Evolutionary conservation across 2,329 filamentous ascomycete species (phyloP).

Genomic region (Fusarium armeniacum): DNA sequence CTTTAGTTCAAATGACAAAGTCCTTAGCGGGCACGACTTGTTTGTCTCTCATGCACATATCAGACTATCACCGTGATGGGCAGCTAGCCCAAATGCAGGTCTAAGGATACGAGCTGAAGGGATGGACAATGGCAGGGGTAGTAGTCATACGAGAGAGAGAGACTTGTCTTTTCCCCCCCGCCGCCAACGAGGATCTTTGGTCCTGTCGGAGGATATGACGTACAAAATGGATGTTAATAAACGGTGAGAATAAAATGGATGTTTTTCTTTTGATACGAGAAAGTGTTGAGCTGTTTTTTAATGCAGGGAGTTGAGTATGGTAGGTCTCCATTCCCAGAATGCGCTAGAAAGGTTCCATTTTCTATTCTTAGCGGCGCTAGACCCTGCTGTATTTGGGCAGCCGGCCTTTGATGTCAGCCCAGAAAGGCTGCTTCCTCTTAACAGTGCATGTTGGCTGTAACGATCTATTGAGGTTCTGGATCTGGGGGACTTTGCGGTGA

Average conservation of each 20-base stretch:
- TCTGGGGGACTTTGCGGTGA: conserved; percentile 10
- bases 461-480: conserved; percentile 17
- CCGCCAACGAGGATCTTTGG: neutral
- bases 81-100: neutral
- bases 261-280: neutral
- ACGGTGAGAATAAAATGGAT: neutral
- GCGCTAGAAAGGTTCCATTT: conserved; percentile 29
- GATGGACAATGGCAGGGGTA: neutral
- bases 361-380: conserved; percentile 32
- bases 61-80: conserved; percentile 1
- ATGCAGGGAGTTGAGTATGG: neutral
- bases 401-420: conserved; percentile 21
- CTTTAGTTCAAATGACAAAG: neutral
- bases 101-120: conserved; percentile 22
- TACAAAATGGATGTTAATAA: neutral
- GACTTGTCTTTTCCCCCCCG: neutral
- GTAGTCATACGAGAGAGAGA: neutral
- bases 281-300: conserved; percentile 5
- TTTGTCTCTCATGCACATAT: conserved; percentile 6
- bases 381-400: conserved; percentile 13
- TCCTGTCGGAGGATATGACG: conserved; percentile 11
- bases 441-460: neutral
- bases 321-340: neutral
- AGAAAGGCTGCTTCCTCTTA: conserved; percentile 18
- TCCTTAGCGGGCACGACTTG: neutral